Evolutionary conservation across 2,329 filamentous ascomycete species (phyloP).

Genomic region (Nemania abortiva): DNA sequence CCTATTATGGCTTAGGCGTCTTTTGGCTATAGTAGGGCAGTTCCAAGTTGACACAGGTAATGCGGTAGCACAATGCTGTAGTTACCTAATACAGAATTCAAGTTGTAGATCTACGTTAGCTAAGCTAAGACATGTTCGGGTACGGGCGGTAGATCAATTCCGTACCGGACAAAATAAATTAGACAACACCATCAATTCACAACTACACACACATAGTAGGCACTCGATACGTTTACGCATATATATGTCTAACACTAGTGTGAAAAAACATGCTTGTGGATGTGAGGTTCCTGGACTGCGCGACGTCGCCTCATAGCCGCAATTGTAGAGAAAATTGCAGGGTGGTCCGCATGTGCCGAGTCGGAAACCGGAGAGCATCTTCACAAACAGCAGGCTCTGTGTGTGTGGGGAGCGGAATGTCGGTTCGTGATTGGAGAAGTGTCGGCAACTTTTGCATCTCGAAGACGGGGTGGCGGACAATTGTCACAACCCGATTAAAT

Average conservation of each 20-base stretch:
- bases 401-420: conserved; percentile 31
- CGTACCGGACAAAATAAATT: not conserved
- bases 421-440: not conserved
- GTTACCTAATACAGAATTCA: too few relatives aligned
- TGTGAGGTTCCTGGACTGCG: not conserved
- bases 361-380: not conserved
- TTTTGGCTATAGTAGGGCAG: too few relatives aligned
- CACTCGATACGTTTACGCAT: not conserved
- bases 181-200: not conserved
- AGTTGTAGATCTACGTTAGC: not conserved
- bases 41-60: too few relatives aligned
- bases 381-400: not conserved
- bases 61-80: too few relatives aligned
- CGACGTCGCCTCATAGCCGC: not conserved
- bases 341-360: not conserved
- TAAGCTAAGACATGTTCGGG: not conserved
- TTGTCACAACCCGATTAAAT: conserved; percentile 33
- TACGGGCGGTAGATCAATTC: not conserved
- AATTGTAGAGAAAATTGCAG: not conserved
- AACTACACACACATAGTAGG: not conserved
- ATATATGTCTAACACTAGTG: not conserved
- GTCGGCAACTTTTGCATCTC: conserved; percentile 2
- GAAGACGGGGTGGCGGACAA: conserved; percentile 31
- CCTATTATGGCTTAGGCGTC: too few relatives aligned
- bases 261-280: not conserved